A percentile compares a stretch with the other conserved stretches of the same genome.
Conservation (phyloP, 441 rosid species). For the Populus hybrid region DNA sequence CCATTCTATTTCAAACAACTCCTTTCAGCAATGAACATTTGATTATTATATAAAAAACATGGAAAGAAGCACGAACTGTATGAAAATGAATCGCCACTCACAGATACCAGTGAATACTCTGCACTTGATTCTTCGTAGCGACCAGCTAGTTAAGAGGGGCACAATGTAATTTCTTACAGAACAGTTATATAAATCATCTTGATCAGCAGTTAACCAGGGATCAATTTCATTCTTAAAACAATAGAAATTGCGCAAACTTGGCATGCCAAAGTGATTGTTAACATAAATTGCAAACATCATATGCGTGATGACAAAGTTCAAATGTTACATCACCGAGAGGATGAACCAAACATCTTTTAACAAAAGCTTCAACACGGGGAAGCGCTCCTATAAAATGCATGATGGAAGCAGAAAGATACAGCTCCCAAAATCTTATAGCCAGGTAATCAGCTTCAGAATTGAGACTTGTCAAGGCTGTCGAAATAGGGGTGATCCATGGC, state of each 20-base stretch:
- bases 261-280: neutral
- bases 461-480: conserved; percentile 90
- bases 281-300: neutral
- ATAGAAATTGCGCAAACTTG: neutral
- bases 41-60: neutral
- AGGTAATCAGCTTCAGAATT: conserved; percentile 43
- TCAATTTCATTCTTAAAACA: neutral
- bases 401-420: neutral
- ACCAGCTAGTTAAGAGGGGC: too few species aligned
- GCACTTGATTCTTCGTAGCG: neutral
- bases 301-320: conserved; percentile 6
- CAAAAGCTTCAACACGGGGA: neutral
- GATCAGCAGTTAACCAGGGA: neutral
- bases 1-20: neutral
- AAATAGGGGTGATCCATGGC: conserved; percentile 90
- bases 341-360: conserved; percentile 33
- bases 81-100: neutral
- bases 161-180: too few species aligned
- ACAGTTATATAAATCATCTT: neutral
- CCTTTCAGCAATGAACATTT: neutral
- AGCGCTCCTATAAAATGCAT: neutral
- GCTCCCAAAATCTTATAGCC: neutral
- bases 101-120: neutral
- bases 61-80: neutral
- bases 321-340: conserved; percentile 46